Evolutionary conservation across 257 asterid genomes (phyloP), one percentile per base, ranked within the genome.

Genomic region (Ophiorrhiza pumila): DNA sequence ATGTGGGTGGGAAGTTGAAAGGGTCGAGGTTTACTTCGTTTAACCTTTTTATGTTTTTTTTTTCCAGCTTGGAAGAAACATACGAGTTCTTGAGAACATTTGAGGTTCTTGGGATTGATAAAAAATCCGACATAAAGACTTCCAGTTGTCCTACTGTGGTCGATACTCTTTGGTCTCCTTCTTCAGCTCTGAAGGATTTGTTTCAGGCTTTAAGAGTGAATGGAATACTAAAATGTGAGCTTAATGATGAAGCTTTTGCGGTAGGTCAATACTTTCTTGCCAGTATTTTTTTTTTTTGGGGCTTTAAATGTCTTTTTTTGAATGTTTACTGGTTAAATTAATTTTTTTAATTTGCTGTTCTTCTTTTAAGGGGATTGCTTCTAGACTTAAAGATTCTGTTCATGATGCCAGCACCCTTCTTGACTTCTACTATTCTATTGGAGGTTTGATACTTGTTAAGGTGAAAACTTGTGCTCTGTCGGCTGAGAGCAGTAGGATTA

Each of bases 1-100:
- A 73, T 50, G 22, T 45, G 29, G 31, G 11, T 59, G 59, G 60
- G 55, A 12, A 3, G 2, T 37, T 12, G 3, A 17, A 20, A 34
- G 29, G 37, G 35, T 52, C 4, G 50, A 11, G 34, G 18, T 14
- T 52, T 11, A 9, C 7, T 18, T 66, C 6, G 5, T 43, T 32
- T 66, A 45, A 17, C 5, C 1, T 5, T 27, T 73, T 9, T 9
- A 18, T 4, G 34, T 3, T 32, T 45, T 22, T 27, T 5, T 56
- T 81, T 77, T 76, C 43, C 86, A 95, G 99, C 69, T 73, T 95
- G 80, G 97, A 95, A 85, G 91, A 87, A 72, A 76, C 96, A 31
- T 95, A 87, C 25, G 90, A 90, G 83, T 96, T 94, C 50, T 85
- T 95, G 75, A 84, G 90, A 77, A 89, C 97, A 22, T 87, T 87